Percentiles rank a stretch among this genome's conserved stretches.
Evolutionary conservation across 208 protist genomes (phyloP).

Genomic region (Leishmania lainsoni): DNA sequence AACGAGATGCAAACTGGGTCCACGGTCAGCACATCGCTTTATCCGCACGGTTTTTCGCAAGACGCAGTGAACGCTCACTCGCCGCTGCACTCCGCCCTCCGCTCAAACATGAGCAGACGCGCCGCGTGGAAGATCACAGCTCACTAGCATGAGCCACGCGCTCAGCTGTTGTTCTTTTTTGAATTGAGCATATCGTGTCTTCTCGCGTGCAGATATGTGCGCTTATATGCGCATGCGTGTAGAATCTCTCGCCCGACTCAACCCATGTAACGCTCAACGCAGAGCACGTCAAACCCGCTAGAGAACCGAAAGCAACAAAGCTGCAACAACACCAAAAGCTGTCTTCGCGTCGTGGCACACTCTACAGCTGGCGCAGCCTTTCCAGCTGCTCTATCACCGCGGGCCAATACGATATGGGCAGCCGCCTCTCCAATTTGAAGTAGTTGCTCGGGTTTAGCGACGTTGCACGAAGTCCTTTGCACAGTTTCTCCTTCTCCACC

Average conservation of each 20-base stretch:
- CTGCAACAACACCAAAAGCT: not conserved
- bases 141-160: not conserved
- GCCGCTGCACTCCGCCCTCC: not conserved
- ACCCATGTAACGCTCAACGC: too few relatives aligned
- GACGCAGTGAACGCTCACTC: not conserved
- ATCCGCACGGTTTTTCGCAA: not conserved
- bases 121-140: too few relatives aligned
- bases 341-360: not conserved
- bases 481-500: slow-evolving; percentile 75
- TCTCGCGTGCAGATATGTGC: not conserved
- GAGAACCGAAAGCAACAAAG: not conserved
- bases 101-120: too few relatives aligned
- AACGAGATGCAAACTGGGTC: not conserved
- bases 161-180: not conserved
- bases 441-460: slow-evolving; percentile 37
- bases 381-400: slow-evolving; percentile 57
- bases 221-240: not conserved
- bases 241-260: not conserved
- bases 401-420: slow-evolving; percentile 84
- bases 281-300: not conserved
- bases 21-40: not conserved
- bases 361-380: slow-evolving; percentile 26
- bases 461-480: slow-evolving; percentile 50
- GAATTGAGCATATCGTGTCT: not conserved
- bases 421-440: slow-evolving; percentile 66